Conservation (phyloP, 2,329 filamentous ascomycete species). For the Atkinsonella hypoxylon region DNA sequence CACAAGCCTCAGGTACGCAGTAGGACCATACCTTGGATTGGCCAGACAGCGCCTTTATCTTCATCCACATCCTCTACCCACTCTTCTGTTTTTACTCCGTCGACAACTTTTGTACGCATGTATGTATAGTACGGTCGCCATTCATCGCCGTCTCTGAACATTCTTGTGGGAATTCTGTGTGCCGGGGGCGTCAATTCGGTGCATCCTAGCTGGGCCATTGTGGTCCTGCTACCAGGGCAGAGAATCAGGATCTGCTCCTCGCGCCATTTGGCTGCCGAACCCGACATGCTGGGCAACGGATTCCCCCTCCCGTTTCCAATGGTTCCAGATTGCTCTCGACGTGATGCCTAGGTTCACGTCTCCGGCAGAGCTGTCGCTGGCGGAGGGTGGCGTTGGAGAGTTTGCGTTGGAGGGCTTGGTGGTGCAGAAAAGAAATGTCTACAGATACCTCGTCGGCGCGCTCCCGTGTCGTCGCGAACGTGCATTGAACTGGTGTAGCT, state of each 20-base stretch:
- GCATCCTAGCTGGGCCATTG: constrained; percentile 81
- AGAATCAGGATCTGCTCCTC: constrained; percentile 58
- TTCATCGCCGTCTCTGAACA: constrained; percentile 82
- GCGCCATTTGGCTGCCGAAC: constrained; percentile 46
- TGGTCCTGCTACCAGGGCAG: constrained; percentile 77
- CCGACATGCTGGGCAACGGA: constrained; percentile 33
- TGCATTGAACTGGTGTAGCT: neutral
- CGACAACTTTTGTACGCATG: constrained; percentile 42
- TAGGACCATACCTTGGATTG: constrained; percentile 46
- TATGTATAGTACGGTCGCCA: constrained; percentile 67
- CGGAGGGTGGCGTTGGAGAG: neutral
- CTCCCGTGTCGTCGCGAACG: neutral
- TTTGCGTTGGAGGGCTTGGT: no score
- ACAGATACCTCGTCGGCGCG: neutral
- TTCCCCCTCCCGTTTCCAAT: neutral
- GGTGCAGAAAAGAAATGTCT: neutral
- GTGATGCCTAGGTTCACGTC: neutral
- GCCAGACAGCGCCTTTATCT: constrained; percentile 81
- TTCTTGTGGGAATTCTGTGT: constrained; percentile 78
- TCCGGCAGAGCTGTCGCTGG: neutral
- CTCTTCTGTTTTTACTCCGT: constrained; percentile 45
- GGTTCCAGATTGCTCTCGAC: neutral
- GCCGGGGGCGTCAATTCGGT: constrained; percentile 85
- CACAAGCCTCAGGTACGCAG: neutral
- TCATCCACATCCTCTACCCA: constrained; percentile 85